These are phyloP conservation scores for Phytophthora sansomeana DNA, from an alignment of 352 stramenopile species.

Conservation along the genomic window DNA sequence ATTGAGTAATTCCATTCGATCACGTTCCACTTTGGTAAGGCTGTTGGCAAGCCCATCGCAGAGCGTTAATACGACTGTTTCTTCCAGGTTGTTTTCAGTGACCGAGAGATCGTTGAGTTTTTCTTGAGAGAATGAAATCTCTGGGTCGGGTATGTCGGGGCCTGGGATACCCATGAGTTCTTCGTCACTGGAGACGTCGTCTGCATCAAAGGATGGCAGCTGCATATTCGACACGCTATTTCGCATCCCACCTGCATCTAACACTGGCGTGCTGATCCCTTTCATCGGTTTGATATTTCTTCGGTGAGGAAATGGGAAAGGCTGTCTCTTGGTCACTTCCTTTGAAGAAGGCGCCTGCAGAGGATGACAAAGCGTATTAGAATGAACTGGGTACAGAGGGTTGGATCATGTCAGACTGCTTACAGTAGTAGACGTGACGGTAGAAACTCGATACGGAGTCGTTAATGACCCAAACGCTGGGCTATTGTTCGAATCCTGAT, in stretches of 20 bases:
- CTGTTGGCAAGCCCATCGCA: constrained; percentile 48
- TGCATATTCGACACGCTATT: constrained; percentile 13
- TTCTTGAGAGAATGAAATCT: constrained; percentile 74
- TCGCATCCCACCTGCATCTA: constrained; percentile 17
- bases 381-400: too few relatives aligned
- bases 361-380: background rate
- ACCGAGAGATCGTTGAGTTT: constrained; percentile 75
- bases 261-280: constrained; percentile 28
- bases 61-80: constrained; percentile 46
- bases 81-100: constrained; percentile 51
- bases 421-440: constrained; percentile 24
- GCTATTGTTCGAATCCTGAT: constrained; percentile 26
- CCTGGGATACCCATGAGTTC: constrained; percentile 58
- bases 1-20: constrained; percentile 56
- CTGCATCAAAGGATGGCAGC: constrained; percentile 26
- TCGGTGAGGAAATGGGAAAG: constrained; percentile 29
- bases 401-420: background rate
- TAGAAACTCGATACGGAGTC: constrained; percentile 30
- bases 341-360: constrained; percentile 37
- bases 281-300: constrained; percentile 25
- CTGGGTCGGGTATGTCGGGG: constrained; percentile 48
- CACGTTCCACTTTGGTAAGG: constrained; percentile 52
- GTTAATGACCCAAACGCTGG: constrained; percentile 22
- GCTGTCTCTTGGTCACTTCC: constrained; percentile 27
- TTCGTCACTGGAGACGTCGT: constrained; percentile 62